Percentiles rank a stretch among this genome's conserved stretches.
These are phyloP conservation scores for Agrocybe praecox DNA, from an alignment of 768 basidiomycete genomes.

Conservation along the genomic window DNA sequence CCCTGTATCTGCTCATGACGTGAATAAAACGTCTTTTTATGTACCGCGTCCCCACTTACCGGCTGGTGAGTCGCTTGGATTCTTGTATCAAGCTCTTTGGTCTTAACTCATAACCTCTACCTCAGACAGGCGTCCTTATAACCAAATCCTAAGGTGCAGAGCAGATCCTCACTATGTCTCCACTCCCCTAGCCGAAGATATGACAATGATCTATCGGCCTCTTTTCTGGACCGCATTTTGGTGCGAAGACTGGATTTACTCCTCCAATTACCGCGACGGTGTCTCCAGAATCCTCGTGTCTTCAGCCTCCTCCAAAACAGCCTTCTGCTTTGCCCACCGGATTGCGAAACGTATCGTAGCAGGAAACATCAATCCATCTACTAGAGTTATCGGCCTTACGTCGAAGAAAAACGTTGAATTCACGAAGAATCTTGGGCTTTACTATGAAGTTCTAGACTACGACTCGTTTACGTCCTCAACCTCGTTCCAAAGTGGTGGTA, in stretches of 20 bases:
- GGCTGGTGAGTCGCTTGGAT: conserved; percentile 37
- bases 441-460: conserved; percentile 60
- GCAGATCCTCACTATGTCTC: conserved; percentile 56
- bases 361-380: conserved; percentile 25
- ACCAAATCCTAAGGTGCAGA: conserved; percentile 63
- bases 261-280: conserved; percentile 50
- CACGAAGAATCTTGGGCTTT: conserved; percentile 54
- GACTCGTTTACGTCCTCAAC: conserved; percentile 37
- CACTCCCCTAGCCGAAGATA: conserved; percentile 51
- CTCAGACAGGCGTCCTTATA: conserved; percentile 70
- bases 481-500: conserved; percentile 31
- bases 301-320: conserved; percentile 74
- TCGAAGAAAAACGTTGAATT: conserved; percentile 57
- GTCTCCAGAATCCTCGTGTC: conserved; percentile 57
- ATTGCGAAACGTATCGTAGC: conserved; percentile 45
- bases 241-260: conserved; percentile 71
- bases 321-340: conserved; percentile 68
- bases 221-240: conserved; percentile 79
- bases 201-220: conserved; percentile 73
- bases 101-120: no score
- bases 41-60: conserved; percentile 66
- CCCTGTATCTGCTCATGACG: conserved; percentile 49
- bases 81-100: conserved; percentile 11
- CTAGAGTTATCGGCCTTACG: conserved; percentile 60
- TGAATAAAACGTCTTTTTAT: conserved; percentile 57